These are phyloP conservation scores for Thermomucor indicae-seudaticae DNA, from an alignment of 371 early-diverging fungal species.

Conservation along the genomic window DNA sequence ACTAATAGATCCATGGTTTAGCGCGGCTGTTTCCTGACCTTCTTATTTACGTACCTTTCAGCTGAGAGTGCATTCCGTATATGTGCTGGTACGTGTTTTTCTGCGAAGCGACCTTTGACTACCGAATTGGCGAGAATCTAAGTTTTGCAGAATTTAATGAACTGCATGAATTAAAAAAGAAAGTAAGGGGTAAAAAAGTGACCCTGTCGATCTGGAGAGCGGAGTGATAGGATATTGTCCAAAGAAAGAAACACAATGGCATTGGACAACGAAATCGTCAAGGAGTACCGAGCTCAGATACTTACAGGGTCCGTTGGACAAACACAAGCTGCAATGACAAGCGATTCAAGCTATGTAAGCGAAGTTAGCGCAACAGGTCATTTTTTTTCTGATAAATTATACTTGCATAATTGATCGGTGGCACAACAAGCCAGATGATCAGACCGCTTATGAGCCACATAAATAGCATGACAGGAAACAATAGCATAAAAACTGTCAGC, in stretches of 20 bases:
- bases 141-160: too few relatives aligned
- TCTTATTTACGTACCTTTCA: conserved; percentile 55
- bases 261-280: too few relatives aligned
- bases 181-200: background rate
- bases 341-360: conserved; percentile 54
- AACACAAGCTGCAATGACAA: conserved; percentile 85
- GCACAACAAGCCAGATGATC: conserved; percentile 60
- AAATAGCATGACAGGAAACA: conserved; percentile 80
- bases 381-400: background rate
- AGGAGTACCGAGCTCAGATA: too few relatives aligned
- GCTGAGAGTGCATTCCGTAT: conserved; percentile 88
- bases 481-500: conserved; percentile 65
- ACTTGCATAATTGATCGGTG: conserved; percentile 61
- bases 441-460: conserved; percentile 86
- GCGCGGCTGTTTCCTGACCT: background rate
- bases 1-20: conserved; percentile 22
- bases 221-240: too few relatives aligned
- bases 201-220: background rate
- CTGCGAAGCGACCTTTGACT: conserved; percentile 94
- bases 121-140: conserved; percentile 90
- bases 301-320: conserved; percentile 95
- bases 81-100: conserved; percentile 81
- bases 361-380: background rate
- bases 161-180: background rate
- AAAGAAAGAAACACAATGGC: too few relatives aligned